Evolutionary conservation across 73 alveolate genomes (phyloP).

Genomic region (Symbiodinium pilosum): DNA sequence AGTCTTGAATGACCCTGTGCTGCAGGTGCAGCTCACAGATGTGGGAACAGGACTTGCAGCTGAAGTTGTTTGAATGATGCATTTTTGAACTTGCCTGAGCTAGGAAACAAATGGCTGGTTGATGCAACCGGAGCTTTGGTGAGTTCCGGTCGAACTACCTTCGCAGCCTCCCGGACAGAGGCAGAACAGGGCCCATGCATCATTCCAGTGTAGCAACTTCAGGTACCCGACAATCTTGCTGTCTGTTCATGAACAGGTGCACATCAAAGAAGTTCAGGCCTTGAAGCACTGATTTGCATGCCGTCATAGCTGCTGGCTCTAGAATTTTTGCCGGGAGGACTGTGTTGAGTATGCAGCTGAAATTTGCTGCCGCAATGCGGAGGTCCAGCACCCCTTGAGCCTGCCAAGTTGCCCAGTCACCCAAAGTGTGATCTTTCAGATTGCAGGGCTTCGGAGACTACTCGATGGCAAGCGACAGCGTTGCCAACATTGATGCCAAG

Average conservation of each 20-base stretch:
- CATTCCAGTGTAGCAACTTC: too few species aligned
- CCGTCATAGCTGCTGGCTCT: background rate
- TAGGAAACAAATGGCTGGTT: constrained; percentile 67
- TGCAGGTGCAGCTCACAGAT: constrained; percentile 78
- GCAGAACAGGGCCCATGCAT: too few species aligned
- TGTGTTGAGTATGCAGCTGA: constrained; percentile 92
- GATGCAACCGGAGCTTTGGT: constrained; percentile 67
- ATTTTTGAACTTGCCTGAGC: background rate
- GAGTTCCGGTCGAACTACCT: constrained; percentile 65
- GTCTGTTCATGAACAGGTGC: too few species aligned
- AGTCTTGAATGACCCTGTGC: background rate
- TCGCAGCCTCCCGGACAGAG: constrained; percentile 72
- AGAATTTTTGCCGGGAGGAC: background rate
- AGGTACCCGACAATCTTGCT: background rate
- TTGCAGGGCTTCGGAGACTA: constrained; percentile 76
- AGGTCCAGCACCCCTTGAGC: background rate
- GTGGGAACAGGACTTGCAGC: constrained; percentile 62
- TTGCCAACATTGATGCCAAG: constrained; percentile 93
- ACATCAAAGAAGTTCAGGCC: constrained; percentile 12
- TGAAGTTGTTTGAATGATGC: background rate
- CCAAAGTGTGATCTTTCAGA: background rate
- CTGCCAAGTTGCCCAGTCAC: background rate
- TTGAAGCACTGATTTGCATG: background rate
- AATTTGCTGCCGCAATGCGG: constrained; percentile 92
- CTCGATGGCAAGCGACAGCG: constrained; percentile 81